phyloP scores from a whole-genome alignment of 2,329 filamentous ascomycete species.

The Teratosphaeria pseudoeucalypti region DNA sequence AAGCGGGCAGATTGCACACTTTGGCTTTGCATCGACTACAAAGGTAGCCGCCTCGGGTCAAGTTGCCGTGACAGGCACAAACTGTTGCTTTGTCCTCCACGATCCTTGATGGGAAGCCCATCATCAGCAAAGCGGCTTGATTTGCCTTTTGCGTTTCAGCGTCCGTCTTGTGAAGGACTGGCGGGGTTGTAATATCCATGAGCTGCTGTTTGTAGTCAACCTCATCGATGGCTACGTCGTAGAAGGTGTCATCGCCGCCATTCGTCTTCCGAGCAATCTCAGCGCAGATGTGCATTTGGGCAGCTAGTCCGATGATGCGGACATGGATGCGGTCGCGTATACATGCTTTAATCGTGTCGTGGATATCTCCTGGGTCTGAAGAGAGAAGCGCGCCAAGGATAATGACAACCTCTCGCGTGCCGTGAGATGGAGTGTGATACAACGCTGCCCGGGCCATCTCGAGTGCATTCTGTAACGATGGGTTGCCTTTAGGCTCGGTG shows the following conservation, averaged over 20 bases:
- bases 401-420: constrained; percentile 84
- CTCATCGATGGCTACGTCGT: constrained; percentile 78
- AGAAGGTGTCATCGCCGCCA: constrained; percentile 61
- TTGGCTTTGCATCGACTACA: constrained; percentile 83
- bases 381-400: constrained; percentile 85
- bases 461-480: constrained; percentile 75
- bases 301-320: constrained; percentile 79
- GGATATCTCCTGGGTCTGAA: constrained; percentile 88
- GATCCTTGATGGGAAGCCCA: constrained; percentile 89
- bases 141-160: constrained; percentile 27
- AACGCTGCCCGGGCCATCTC: constrained; percentile 88
- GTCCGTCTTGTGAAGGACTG: constrained; percentile 54
- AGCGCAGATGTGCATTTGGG: constrained; percentile 82
- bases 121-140: constrained; percentile 65
- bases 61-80: constrained; percentile 82
- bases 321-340: constrained; percentile 77
- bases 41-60: constrained; percentile 73
- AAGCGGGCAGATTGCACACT: constrained; percentile 80
- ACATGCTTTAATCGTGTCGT: constrained; percentile 72
- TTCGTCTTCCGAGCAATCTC: constrained; percentile 87
- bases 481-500: constrained; percentile 40
- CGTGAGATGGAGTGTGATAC: constrained; percentile 88
- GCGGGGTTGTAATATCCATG: constrained; percentile 78
- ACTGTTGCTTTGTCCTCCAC: constrained; percentile 63
- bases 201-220: constrained; percentile 83